Percentiles rank a stretch among this genome's conserved stretches.
Evolutionary conservation across 1,139 yeast species (phyloP).

Genomic region (Pichia sp.): DNA sequence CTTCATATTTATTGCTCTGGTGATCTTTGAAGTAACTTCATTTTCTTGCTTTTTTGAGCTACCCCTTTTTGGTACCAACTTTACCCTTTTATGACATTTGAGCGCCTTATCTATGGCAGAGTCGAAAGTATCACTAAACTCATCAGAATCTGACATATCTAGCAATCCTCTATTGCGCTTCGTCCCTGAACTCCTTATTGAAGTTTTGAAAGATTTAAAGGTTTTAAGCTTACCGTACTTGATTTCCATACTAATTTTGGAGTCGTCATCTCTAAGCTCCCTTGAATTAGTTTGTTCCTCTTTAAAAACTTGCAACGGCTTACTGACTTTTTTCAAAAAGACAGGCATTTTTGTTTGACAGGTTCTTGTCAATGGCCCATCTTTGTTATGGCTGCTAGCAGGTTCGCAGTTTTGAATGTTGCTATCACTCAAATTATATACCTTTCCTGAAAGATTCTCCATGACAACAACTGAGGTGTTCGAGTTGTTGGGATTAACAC

Average conservation of each 20-base stretch:
- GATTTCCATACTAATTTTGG: not conserved
- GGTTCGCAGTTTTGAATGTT: not conserved
- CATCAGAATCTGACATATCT: constrained; percentile 12
- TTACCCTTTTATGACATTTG: constrained; percentile 1
- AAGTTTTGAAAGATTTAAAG: constrained; percentile 4
- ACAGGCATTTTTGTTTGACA: not conserved
- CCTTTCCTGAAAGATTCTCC: not conserved
- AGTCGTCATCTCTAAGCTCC: not conserved
- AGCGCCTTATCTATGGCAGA: constrained; percentile 11
- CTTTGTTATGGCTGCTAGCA: not conserved
- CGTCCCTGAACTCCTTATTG: not conserved
- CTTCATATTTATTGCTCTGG: not conserved
- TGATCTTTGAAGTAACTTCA: not conserved
- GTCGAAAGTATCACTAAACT: constrained; percentile 13
- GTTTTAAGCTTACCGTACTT: not conserved
- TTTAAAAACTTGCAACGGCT: not conserved
- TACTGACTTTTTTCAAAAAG: not conserved
- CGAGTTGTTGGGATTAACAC: not conserved
- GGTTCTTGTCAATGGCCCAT: not conserved
- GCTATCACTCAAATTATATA: not conserved
- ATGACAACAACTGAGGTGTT: not conserved
- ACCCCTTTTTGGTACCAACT: not conserved
- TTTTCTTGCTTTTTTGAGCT: not conserved
- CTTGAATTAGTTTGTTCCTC: not conserved
- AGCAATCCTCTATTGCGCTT: not conserved